Base-by-base conservation (phyloP, 1,139 yeast species). In the Candida smagusa region DNA sequence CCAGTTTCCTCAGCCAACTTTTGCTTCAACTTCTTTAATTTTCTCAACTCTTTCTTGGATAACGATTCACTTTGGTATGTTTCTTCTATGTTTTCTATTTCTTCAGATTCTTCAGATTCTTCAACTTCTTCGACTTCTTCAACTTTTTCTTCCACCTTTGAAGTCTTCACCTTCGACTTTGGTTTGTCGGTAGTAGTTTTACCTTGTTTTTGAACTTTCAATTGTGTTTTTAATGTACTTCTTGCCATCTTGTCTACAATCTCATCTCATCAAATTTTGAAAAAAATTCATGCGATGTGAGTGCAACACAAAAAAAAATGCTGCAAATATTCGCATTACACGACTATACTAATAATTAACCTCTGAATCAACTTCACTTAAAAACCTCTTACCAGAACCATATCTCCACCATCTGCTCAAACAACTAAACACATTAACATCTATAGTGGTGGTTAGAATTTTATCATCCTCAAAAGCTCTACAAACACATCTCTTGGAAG, bases 351-450 rank as follows among this genome's bases (percentile, higher is more conserved):
- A 27, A 12, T 9, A n/a, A 27, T 27, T 27, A 9, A 39, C 34
- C 1, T 35, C 31, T 30, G 48, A 52, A 33, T 52, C 50, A 9
- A 42, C 36, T 31, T 74, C 77, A 42, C 70, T 69, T 24, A 75
- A 47, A 44, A 77, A 77, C 6, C 48, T 50, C 48, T 76, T 77
- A 2, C 82, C 82, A 6, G 69, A 53, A 0, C 94, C 92, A 48
- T 74, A 72, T 48, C 77, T 76, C 96, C 96, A 88, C 96, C 96
- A 89, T 47, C 84, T 68, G 30, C 85, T 78, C 41, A 89, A 61
- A 61, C 97, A 89, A 49, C 95, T 84, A 50, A 74, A 79, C 1
- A 74, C 65, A 37, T 67, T 64, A 9, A 79, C 67, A 54, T 87
- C 95, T 32, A 85, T 72, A 2, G 70, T 61, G 8, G 43, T 43